Evolutionary conservation across 2,329 filamentous ascomycete species (phyloP), one percentile per base, ranked within the genome.

Genomic region (Calonectria hongkongensis): DNA sequence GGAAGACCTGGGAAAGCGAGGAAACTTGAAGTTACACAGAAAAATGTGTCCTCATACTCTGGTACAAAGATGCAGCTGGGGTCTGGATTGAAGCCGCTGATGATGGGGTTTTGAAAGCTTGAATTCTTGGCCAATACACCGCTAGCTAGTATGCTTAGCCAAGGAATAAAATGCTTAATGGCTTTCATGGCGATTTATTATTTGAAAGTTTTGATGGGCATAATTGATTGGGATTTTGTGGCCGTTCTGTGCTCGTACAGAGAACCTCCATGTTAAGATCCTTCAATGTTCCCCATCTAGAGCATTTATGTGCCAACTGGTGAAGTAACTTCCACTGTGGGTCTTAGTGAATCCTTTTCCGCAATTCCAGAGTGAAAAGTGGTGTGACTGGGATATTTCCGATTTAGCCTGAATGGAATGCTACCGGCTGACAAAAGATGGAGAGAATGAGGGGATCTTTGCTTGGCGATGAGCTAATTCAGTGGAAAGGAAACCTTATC

Each of bases 1-100:
- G 54, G 54, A 16, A 58, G 54, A 21, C 54, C 54, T 2, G 54
- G 54, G 18, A 58, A 58, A 12, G 33, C 33, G 21, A 58, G 54
- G 25, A 58, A 58, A 27, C 54, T 58, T 7, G 54, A 48, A 9
- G 43, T 65, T 43, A 50, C 62, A 74, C 87, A 89, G 79, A 88
- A 89, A 77, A 89, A 89, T 5, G 85, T 89, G 36, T 85, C 82
- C 66, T 86, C 75, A 12, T 79, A 74, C 18, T 86, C 79, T 10
- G 79, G 75, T 15, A 88, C 81, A 65, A 84, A 84, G 39, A 85
- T 79, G 63, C 86, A 87, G 28, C 82, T 85, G 0, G 88, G 88
- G 76, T 89, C 87, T 0, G 87, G 85, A 75, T 88, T 84, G 79
- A 85, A 89, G 8, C 88, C 88, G n/a, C 86, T 85, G 4, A 89